phyloP scores from a whole-genome alignment of 2,329 filamentous ascomycete species.

The Apiospora sp. region DNA sequence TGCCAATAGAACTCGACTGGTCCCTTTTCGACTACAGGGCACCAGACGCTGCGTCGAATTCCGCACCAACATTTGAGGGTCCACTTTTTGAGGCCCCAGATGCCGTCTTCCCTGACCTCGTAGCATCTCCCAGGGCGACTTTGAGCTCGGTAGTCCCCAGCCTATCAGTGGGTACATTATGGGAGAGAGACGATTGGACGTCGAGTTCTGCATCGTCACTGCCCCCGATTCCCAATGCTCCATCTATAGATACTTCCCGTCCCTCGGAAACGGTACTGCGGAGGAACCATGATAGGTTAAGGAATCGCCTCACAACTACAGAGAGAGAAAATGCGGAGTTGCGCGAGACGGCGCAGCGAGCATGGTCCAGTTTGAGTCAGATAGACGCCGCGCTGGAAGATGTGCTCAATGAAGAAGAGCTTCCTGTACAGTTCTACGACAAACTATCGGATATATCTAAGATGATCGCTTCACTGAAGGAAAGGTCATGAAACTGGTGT shows the following conservation, averaged over 20 bases:
- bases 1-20: too few species aligned
- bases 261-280: not conserved
- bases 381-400: not conserved
- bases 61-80: too few species aligned
- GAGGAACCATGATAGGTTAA: constrained; percentile 10
- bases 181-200: not conserved
- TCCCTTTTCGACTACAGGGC: too few species aligned
- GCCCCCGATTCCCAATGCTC: not conserved
- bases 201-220: not conserved
- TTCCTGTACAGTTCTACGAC: not conserved
- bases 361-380: not conserved
- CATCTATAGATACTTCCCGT: not conserved
- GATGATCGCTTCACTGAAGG: not conserved
- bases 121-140: too few species aligned
- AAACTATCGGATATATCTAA: not conserved
- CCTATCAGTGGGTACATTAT: not conserved
- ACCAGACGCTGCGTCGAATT: too few species aligned
- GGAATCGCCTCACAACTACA: not conserved
- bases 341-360: constrained; percentile 5
- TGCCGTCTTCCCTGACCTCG: too few species aligned
- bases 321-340: constrained; percentile 10
- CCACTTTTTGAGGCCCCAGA: too few species aligned
- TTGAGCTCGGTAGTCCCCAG: not conserved
- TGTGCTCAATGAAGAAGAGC: not conserved
- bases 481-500: too few species aligned